Evolutionary conservation across 306 rosid genomes (phyloP).

Genomic region (Pterocarpus santalinus): DNA sequence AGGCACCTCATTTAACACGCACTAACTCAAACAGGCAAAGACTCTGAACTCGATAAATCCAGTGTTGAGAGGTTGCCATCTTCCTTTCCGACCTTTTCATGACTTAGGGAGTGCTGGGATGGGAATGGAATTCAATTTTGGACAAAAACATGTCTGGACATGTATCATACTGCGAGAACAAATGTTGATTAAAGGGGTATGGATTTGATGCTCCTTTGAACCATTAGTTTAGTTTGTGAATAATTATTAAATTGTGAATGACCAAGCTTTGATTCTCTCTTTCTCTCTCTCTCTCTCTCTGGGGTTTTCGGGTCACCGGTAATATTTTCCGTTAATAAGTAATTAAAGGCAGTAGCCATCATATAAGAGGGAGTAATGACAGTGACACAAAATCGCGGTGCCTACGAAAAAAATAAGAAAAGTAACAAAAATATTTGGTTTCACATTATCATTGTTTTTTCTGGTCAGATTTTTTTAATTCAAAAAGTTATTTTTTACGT

Average conservation of each 20-base stretch:
- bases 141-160: slow-evolving; percentile 41
- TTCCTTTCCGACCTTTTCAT: slow-evolving; percentile 38
- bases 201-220: slow-evolving; percentile 41
- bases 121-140: slow-evolving; percentile 48
- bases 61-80: slow-evolving; percentile 40
- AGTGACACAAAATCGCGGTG: no score
- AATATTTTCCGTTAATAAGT: no score
- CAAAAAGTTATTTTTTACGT: no score
- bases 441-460: no score
- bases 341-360: no score
- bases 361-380: no score
- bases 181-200: slow-evolving; percentile 33
- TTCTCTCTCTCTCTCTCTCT: no score
- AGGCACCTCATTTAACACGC: slow-evolving; percentile 51
- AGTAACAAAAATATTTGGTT: no score
- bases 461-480: no score
- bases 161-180: slow-evolving; percentile 41
- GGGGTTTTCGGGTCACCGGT: no score
- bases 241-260: slow-evolving; percentile 46
- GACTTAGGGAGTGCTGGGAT: slow-evolving; percentile 42
- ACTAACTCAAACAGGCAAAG: slow-evolving; percentile 62
- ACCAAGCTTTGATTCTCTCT: slow-evolving; percentile 11
- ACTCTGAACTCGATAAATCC: slow-evolving; percentile 47
- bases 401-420: no score
- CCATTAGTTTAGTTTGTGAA: slow-evolving; percentile 53